These are phyloP conservation scores for Pyrus pyrifolia DNA, from an alignment of 306 rosid species.

Conservation along the genomic window DNA sequence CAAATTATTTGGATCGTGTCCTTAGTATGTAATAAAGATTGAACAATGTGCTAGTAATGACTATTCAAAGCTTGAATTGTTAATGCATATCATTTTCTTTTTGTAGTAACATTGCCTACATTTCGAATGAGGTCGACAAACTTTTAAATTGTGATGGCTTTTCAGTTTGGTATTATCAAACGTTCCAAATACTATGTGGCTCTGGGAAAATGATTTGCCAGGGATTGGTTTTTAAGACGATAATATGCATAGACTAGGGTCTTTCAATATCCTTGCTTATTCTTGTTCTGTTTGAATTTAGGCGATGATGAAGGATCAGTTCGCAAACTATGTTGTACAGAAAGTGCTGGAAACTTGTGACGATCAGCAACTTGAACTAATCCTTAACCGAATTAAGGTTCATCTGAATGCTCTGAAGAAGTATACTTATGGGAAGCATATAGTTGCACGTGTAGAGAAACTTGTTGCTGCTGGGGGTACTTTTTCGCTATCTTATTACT, in stretches of 20 bases:
- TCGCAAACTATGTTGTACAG: conserved; percentile 57
- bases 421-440: conserved; percentile 58
- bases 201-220: neutral
- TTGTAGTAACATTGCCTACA: neutral
- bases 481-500: neutral
- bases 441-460: conserved; percentile 62
- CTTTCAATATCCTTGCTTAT: neutral
- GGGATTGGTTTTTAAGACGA: neutral
- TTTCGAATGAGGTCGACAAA: neutral
- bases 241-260: neutral
- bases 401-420: conserved; percentile 60
- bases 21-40: neutral
- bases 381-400: conserved; percentile 48
- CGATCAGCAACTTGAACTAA: conserved; percentile 57
- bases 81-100: neutral
- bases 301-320: conserved; percentile 64
- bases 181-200: neutral
- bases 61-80: neutral
- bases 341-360: conserved; percentile 61
- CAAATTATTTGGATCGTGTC: neutral
- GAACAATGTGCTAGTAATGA: neutral
- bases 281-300: conserved; percentile 13
- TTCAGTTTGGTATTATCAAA: neutral
- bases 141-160: neutral
- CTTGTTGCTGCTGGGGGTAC: conserved; percentile 62